These are phyloP conservation scores for Abrus pulchellus DNA, from an alignment of 306 rosid species.

Conservation along the genomic window DNA sequence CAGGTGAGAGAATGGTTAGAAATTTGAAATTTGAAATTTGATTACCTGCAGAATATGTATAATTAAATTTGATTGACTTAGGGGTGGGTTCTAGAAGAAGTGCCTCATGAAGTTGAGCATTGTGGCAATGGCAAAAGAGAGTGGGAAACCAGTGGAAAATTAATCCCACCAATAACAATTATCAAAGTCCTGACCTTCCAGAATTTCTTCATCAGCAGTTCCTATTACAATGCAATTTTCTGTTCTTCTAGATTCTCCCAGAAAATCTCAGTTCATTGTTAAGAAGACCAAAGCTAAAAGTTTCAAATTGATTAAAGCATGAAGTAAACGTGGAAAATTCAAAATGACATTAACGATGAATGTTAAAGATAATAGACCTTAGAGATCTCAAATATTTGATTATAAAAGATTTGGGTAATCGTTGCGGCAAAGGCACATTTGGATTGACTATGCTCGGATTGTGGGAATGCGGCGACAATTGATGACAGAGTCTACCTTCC, in stretches of 20 bases:
- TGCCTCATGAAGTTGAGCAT: not conserved
- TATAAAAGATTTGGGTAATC: too few relatives aligned
- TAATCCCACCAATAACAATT: not conserved
- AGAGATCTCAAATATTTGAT: not conserved
- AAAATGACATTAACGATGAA: not conserved
- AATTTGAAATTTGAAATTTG: too few relatives aligned
- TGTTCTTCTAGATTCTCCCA: not conserved
- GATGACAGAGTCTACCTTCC: conserved; percentile 8
- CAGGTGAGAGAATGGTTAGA: too few relatives aligned
- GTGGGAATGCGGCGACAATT: not conserved
- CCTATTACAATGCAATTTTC: too few relatives aligned
- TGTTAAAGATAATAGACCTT: not conserved
- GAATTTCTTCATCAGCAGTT: not conserved
- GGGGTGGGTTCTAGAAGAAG: too few relatives aligned
- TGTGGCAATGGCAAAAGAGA: not conserved
- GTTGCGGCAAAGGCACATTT: not conserved
- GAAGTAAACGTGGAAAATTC: not conserved
- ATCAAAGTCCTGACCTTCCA: not conserved
- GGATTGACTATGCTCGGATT: not conserved
- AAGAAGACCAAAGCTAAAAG: too few relatives aligned
- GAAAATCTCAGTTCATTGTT: not conserved
- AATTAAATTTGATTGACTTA: too few relatives aligned
- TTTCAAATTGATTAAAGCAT: too few relatives aligned
- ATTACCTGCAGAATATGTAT: too few relatives aligned
- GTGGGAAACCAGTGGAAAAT: not conserved